phyloP scores from a whole-genome alignment of 495 filamentous ascomycete genomes.

The Massariosphaeria phaeospora region DNA sequence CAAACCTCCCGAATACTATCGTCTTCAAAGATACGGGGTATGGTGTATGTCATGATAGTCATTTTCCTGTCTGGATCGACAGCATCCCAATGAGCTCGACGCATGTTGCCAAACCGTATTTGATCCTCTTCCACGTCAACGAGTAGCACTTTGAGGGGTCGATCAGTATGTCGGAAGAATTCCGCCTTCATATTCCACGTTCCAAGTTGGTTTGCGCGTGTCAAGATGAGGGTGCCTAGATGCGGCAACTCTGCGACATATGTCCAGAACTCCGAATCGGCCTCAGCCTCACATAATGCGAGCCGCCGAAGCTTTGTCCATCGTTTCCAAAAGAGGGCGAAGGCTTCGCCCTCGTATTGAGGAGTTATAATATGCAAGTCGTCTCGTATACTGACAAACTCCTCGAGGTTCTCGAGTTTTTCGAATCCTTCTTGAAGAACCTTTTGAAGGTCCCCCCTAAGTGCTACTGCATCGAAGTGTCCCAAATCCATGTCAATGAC shows the following conservation, averaged over 20 bases:
- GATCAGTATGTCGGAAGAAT: not conserved
- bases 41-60: slow-evolving; percentile 10
- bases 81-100: not conserved
- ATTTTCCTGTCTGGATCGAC: slow-evolving; percentile 11
- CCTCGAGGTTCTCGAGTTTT: slow-evolving; percentile 36
- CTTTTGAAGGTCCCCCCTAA: slow-evolving; percentile 6
- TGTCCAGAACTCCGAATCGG: slow-evolving; percentile 33
- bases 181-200: slow-evolving; percentile 15
- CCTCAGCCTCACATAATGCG: slow-evolving; percentile 38
- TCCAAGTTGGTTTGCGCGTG: slow-evolving; percentile 35
- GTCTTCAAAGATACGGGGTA: not conserved
- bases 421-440: slow-evolving; percentile 30
- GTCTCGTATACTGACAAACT: slow-evolving; percentile 35
- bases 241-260: slow-evolving; percentile 31
- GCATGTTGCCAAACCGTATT: slow-evolving; percentile 4
- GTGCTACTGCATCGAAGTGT: slow-evolving; percentile 3
- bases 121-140: slow-evolving; percentile 12
- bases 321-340: slow-evolving; percentile 36
- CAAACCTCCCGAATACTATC: slow-evolving; percentile 1
- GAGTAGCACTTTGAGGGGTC: slow-evolving; percentile 15
- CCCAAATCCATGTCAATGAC: slow-evolving; percentile 20
- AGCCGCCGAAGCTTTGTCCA: slow-evolving; percentile 39
- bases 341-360: not conserved
- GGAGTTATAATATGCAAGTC: slow-evolving; percentile 22
- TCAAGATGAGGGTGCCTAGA: slow-evolving; percentile 39